phyloP scores from a whole-genome alignment of 2,329 filamentous ascomycete species.

The Hymenoscyphus albidus region DNA sequence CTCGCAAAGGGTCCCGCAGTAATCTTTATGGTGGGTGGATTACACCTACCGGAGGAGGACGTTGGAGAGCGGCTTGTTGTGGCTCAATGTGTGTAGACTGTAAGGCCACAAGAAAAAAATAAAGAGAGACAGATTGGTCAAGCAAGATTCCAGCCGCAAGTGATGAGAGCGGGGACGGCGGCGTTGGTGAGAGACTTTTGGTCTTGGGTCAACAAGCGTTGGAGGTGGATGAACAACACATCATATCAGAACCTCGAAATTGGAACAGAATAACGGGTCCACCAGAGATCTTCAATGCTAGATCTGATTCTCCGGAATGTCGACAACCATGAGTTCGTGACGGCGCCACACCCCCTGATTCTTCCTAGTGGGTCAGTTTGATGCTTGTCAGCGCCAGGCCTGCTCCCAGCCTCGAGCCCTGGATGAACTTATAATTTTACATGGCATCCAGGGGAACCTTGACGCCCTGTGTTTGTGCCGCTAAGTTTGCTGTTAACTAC shows the following conservation, averaged over 20 bases:
- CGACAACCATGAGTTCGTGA: constrained; percentile 26
- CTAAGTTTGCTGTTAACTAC: constrained; percentile 19
- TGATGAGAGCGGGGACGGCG: background rate
- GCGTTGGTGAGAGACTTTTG: background rate
- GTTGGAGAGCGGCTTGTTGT: constrained; percentile 6
- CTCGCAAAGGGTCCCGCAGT: constrained; percentile 21
- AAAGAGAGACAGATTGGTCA: background rate
- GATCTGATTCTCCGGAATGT: constrained; percentile 23
- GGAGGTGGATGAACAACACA: constrained; percentile 21
- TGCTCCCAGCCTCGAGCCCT: constrained; percentile 29
- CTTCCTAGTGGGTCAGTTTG: constrained; percentile 27
- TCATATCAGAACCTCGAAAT: constrained; percentile 14
- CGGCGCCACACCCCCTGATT: constrained; percentile 28
- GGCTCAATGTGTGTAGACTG: constrained; percentile 12
- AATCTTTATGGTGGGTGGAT: constrained; percentile 16
- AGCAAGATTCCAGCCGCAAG: background rate
- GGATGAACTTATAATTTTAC: constrained; percentile 23
- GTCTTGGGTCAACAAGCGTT: background rate
- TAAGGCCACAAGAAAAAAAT: constrained; percentile 14
- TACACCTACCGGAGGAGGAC: constrained; percentile 11
- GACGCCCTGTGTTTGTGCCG: constrained; percentile 26
- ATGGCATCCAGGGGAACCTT: constrained; percentile 25
- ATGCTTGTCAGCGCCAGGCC: constrained; percentile 31
- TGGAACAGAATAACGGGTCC: background rate
- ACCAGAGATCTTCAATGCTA: constrained; percentile 23